Evolutionary conservation across 371 early-diverging fungal genomes (phyloP).

Genomic region (Dentiscutata heterogama): DNA sequence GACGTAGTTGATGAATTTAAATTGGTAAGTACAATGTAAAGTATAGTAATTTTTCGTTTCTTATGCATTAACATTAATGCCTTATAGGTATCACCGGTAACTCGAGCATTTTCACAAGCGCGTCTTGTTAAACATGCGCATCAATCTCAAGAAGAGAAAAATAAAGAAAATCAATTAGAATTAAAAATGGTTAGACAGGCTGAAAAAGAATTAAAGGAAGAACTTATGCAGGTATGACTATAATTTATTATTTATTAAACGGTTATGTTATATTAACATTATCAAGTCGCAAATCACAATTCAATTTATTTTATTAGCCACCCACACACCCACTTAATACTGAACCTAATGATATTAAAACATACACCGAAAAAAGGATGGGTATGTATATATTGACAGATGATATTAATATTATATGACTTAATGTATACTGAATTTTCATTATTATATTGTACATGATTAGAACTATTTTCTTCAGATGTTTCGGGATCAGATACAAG

Average conservation of each 20-base stretch:
- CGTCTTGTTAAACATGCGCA: slow-evolving; percentile 36
- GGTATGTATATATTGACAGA: slow-evolving; percentile 13
- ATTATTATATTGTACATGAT: neutral
- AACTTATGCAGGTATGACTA: slow-evolving; percentile 37
- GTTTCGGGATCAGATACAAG: neutral
- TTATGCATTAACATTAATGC: neutral
- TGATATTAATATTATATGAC: neutral
- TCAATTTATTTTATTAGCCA: neutral
- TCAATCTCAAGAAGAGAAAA: slow-evolving; percentile 43
- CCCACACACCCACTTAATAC: neutral
- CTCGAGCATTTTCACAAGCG: slow-evolving; percentile 41
- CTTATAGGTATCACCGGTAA: slow-evolving; percentile 32
- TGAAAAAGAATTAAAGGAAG: slow-evolving; percentile 38
- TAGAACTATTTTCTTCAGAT: slow-evolving; percentile 43
- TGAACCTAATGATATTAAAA: neutral
- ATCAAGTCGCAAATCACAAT: too few relatives aligned
- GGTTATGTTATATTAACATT: too few relatives aligned
- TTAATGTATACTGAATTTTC: neutral
- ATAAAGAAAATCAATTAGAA: slow-evolving; percentile 42
- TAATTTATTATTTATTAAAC: neutral
- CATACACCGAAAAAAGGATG: slow-evolving; percentile 12
- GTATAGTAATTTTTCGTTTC: neutral
- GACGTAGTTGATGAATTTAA: slow-evolving; percentile 43
- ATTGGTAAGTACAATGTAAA: slow-evolving; percentile 14
- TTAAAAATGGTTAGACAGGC: slow-evolving; percentile 41